Base-by-base conservation (phyloP, 1,284 basidiomycete genomes). In the Fomitopsis schrenkii region DNA sequence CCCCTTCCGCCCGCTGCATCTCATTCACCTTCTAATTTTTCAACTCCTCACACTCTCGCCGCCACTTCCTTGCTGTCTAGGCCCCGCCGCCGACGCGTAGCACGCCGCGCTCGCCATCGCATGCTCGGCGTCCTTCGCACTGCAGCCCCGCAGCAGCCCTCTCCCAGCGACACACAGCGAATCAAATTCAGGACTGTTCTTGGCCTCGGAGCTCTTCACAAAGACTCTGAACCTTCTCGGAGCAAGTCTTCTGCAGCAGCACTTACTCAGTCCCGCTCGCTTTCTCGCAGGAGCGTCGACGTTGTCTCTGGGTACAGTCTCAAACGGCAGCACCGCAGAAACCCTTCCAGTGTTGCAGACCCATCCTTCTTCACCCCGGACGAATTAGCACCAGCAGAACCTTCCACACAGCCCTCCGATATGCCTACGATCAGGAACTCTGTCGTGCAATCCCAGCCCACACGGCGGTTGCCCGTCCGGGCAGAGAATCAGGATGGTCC, bases 401-500 rank as follows among this genome's bases (percentile, higher is more conserved):
- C 64, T 70, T 65, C 55, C 68, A 48, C 70, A 59, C 69, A 72
- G 63, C 70, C 72, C 61, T 69, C 72, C 61, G 67, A 65, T 70
- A 74, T 80, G 76, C 38, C 38, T 40, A 12, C 38, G 38, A 40
- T 40, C 38, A 77, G 71, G 66, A 75, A 67, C 65, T 64, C 75
- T 61, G 64, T 74, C 62, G 72, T 74, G 56, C 75, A 73, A 64
- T 67, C 73, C 62, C 65, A 68, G 63, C 63, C 69, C 36, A 63
- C 66, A 28, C 68, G 70, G 58, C 62, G 74, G 48, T 55, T 71
- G 65, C 70, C 62, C 28, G 61, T 72, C 64, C 68, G 71, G 55
- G 65, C 75, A 38, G 77, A 77, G 45, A 73, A 70, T 14, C 76
- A 80, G 68, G 81, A 82, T 58, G 80, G 79, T 2, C 80, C 77